Evolutionary conservation across 1,139 yeast species (phyloP), one percentile per base, ranked within the genome.

Genomic region (Wickerhamomyces sp.): DNA sequence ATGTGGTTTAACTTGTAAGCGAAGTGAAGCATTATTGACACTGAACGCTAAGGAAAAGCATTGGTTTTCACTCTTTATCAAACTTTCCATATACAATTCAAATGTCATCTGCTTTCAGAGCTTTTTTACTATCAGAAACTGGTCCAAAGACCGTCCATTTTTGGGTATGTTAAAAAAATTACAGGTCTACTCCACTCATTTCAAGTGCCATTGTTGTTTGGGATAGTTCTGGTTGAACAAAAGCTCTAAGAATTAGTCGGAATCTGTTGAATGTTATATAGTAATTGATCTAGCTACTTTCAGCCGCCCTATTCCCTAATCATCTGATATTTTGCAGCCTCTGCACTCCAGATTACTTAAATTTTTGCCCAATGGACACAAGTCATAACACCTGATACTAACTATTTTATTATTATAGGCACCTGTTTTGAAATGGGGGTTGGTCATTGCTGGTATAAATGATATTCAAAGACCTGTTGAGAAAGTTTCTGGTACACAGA

Each of bases 81-180:
- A 21, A 10, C 7, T 25, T 10, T 12, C 13, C 9, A 6, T 13
- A 25, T 12, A 25, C 29, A 5, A 17, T 10, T 30, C 34, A n/a
- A n/a, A 63, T 60, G 67, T 60, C 82, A 21, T 67, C 81, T 42
- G 82, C 81, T 45, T 85, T 90, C 61, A 66, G 76, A 45, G 74
- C 86, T 56, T 88, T 81, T 59, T 61, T 87, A 61, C 76, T 81
- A 56, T 81, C 96, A 19, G 95, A 86, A 60, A 87, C 97, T 15
- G 98, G 98, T 27, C 97, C 97, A 27, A 80, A 68, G 60, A 92
- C 97, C 20, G 90, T 92, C 44, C 98, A 92, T 61, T 92, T 92
- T 67, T 92, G 97, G 97, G 90, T 64, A 56, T 20, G 68, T 61
- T 7, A 6, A 5, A 24, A 8, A 21, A 8, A 21, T 8, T 21